Conservation (phyloP, 139 green algal species). For the Asterochloris erici region DNA sequence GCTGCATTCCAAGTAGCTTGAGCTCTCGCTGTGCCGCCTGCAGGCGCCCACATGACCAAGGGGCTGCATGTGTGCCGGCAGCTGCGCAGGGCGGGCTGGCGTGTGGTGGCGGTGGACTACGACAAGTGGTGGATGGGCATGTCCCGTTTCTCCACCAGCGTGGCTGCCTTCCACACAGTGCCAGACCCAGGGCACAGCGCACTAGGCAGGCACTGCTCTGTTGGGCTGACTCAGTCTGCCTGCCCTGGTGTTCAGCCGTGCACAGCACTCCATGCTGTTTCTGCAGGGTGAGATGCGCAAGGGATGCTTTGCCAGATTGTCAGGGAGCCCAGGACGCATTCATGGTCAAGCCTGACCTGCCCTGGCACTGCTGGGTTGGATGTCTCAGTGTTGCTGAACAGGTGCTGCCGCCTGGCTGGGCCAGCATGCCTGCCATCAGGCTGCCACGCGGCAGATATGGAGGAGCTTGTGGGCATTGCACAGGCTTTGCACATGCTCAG, state of each 20-base stretch:
- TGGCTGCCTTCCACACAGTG: constrained; percentile 14
- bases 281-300: neutral
- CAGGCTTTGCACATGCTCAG: too few relatives aligned
- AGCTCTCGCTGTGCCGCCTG: neutral
- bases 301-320: neutral
- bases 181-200: constrained; percentile 15
- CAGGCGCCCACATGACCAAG: constrained; percentile 29
- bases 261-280: neutral
- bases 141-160: constrained; percentile 18
- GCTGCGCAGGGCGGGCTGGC: constrained; percentile 27
- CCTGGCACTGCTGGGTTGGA: too few relatives aligned
- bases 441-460: too few relatives aligned
- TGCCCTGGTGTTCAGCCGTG: neutral
- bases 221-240: neutral
- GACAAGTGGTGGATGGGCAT: constrained; percentile 11
- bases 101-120: constrained; percentile 27
- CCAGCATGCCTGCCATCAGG: too few relatives aligned
- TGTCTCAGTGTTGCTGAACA: too few relatives aligned
- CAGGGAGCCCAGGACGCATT: neutral
- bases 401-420: too few relatives aligned
- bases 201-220: neutral
- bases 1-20: too few relatives aligned
- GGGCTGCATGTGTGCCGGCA: constrained; percentile 26
- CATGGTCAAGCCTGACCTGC: too few relatives aligned
- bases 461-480: too few relatives aligned